Base-by-base conservation (phyloP, 257 asterid genomes). In the Solanum rostratum region DNA sequence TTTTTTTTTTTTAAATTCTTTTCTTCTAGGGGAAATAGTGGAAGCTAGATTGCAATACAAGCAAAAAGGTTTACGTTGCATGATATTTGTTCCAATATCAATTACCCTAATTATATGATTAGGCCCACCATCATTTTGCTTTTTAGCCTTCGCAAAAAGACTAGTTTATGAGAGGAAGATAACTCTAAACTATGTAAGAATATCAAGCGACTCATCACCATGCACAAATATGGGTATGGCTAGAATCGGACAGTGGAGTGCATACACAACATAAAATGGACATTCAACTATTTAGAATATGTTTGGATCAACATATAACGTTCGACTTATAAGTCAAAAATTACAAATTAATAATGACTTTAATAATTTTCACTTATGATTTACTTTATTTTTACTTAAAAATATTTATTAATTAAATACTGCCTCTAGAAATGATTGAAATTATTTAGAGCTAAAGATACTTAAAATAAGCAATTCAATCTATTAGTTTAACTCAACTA, bases 91-190 rank as follows among this genome's bases (percentile, higher is more conserved):
- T 33, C 4, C n/a, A 66, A 66, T 29, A 29, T 1, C 76, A 68
- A 4, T 10, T 15, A 3, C 7, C 16, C 50, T 18, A 68, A 37
- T 18, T 37, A 68, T 18, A 27, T 68, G 50, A 68, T 33, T 18
- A 33, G 50, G 50, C 9, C 50, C 50, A 19, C 50, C 78, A 33
- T 33, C 76, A 33, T 33, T 68, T 68, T 68, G 49, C 15, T 18
- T 68, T 63, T 68, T 68, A 68, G 46, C 7, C 19, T 30, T 66
- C 16, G 46, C 20, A 30, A n/a, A 59, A 59, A 59, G 6, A 20
- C 9, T n/a, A n/a, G 6, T 0, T 60, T 0, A 24, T 10, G 3
- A 1, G 8, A 1, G 14, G 16, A 59, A 9, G 0, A 60, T 11
- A n/a, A 24, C 0, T 24, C 33, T 7, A 60, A 60, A 60, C 5